phyloP scores from a whole-genome alignment of 73 alveolate species.

The Halteria grandinella region DNA sequence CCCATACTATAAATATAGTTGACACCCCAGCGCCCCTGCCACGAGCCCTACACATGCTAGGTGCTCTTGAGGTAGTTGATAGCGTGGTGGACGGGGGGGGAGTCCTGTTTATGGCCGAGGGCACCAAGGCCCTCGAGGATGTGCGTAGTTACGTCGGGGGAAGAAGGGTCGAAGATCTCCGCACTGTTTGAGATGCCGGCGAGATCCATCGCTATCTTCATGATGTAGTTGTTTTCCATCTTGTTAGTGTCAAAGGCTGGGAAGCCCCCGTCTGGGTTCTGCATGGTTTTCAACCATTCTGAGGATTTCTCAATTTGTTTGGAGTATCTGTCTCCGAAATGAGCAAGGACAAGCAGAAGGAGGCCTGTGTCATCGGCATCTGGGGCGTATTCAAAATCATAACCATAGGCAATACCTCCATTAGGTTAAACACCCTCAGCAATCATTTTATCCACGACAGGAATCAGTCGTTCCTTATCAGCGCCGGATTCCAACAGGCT shows the following conservation, averaged over 20 bases:
- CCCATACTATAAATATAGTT: slow-evolving; percentile 54
- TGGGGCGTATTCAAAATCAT: slow-evolving; percentile 62
- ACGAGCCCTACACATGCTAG: slow-evolving; percentile 43
- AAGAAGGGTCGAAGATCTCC: slow-evolving; percentile 63
- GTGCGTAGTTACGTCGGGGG: slow-evolving; percentile 64
- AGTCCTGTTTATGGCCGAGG: slow-evolving; percentile 9
- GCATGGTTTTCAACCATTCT: slow-evolving; percentile 28
- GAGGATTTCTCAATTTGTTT: slow-evolving; percentile 7
- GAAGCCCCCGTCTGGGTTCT: slow-evolving; percentile 55
- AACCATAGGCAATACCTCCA: slow-evolving; percentile 58
- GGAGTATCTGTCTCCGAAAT: slow-evolving; percentile 36
- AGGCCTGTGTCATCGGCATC: slow-evolving; percentile 64
- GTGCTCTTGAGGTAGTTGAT: slow-evolving; percentile 49
- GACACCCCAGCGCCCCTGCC: slow-evolving; percentile 66
- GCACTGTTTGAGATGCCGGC: slow-evolving; percentile 65
- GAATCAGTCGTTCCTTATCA: too few relatives aligned
- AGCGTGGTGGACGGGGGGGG: not conserved
- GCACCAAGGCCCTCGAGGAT: slow-evolving; percentile 51
- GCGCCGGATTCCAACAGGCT: too few relatives aligned
- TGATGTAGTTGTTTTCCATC: slow-evolving; percentile 49
- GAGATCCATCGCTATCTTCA: slow-evolving; percentile 43
- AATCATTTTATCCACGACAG: too few relatives aligned
- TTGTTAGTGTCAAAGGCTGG: slow-evolving; percentile 59
- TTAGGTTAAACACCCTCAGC: slow-evolving; percentile 55
- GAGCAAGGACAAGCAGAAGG: slow-evolving; percentile 30